Conservation (phyloP, 805 yeast species). For the Grigorovia jiainica region DNA sequence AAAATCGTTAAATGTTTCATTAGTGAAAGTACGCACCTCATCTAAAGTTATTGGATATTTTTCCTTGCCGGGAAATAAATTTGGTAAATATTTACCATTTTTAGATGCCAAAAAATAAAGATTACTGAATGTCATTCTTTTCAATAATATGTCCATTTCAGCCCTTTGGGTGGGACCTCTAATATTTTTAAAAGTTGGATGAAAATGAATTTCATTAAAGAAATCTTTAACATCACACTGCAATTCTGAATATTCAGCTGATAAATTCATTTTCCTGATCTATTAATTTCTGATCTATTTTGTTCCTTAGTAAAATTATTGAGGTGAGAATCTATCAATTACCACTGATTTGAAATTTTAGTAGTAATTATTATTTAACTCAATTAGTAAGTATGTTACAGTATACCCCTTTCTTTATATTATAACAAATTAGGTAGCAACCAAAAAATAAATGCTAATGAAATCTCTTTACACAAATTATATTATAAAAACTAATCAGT, state of each 20-base stretch:
- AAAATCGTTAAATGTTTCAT: conserved; percentile 4
- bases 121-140: conserved; percentile 18
- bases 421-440: no score
- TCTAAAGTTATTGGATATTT: conserved; percentile 14
- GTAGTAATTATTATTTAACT: no score
- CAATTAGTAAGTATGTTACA: no score
- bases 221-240: conserved; percentile 4
- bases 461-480: no score
- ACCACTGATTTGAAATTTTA: no score
- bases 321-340: no score
- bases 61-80: conserved; percentile 24
- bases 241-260: not conserved
- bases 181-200: conserved; percentile 9
- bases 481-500: no score
- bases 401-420: no score
- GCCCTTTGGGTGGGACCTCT: conserved; percentile 23
- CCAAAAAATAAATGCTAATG: no score
- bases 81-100: conserved; percentile 30
- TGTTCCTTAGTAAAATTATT: no score
- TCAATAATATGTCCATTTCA: conserved; percentile 19
- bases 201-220: conserved; percentile 2
- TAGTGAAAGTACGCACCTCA: conserved; percentile 12
- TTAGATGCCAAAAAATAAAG: conserved; percentile 30
- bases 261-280: not conserved
- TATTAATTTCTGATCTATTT: no score